A percentile compares a stretch with the other conserved stretches of the same genome.
Conservation (phyloP, 352 stramenopile species). For the Aphanomyces cochlioides region DNA sequence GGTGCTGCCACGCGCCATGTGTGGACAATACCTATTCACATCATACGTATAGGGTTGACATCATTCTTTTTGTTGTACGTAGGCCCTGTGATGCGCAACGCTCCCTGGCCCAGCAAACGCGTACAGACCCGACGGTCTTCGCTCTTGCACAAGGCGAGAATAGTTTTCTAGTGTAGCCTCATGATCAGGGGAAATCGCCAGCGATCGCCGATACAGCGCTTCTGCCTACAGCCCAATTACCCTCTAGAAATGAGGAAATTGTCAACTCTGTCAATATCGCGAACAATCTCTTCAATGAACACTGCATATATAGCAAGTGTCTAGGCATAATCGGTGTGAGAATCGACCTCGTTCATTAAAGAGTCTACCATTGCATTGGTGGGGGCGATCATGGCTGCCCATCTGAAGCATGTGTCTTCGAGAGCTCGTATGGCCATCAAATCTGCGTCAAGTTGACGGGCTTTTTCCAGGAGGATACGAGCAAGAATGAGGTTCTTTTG, state of each 20-base stretch:
- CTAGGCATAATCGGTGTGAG: constrained; percentile 30
- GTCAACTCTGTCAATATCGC: constrained; percentile 55
- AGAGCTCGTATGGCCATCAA: constrained; percentile 35
- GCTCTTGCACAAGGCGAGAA: constrained; percentile 47
- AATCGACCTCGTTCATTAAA: background rate
- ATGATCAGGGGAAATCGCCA: constrained; percentile 50
- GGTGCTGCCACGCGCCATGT: background rate
- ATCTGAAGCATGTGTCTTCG: constrained; percentile 59
- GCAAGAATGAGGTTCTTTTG: constrained; percentile 37
- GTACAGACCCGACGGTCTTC: constrained; percentile 50
- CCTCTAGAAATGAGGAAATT: too few relatives aligned
- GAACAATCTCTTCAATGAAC: constrained; percentile 52
- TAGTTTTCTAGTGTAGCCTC: constrained; percentile 61
- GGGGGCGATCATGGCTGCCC: constrained; percentile 55
- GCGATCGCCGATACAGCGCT: constrained; percentile 57
- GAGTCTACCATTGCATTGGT: constrained; percentile 45
- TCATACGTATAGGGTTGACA: background rate
- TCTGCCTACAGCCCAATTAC: constrained; percentile 40
- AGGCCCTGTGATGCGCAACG: constrained; percentile 32
- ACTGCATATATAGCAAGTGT: constrained; percentile 59
- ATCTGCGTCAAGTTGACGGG: constrained; percentile 21
- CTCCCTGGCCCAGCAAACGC: constrained; percentile 46
- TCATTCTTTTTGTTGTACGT: constrained; percentile 12
- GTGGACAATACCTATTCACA: background rate
- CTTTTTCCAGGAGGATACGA: constrained; percentile 40